Percentiles rank a stretch among this genome's conserved stretches.
phyloP scores from a whole-genome alignment of 331 rosid species.

The Quercus tomentella region DNA sequence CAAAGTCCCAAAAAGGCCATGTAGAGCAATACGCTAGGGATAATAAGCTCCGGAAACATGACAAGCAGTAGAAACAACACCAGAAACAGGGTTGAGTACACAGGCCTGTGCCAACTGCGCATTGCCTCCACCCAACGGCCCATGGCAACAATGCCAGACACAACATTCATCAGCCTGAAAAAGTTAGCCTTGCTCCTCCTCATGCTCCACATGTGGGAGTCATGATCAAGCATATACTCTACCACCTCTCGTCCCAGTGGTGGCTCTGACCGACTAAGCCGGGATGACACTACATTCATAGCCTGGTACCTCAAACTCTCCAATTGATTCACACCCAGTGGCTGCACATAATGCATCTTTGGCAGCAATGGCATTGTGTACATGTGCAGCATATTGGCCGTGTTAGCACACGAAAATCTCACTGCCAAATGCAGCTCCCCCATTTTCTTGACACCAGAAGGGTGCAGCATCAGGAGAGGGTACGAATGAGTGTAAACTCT shows the following conservation, averaged over 20 bases:
- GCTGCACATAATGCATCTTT: constrained; percentile 50
- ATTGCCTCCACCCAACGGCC: constrained; percentile 30
- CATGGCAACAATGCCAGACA: constrained; percentile 32
- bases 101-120: constrained; percentile 39
- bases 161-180: constrained; percentile 38
- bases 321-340: constrained; percentile 44
- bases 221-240: constrained; percentile 61
- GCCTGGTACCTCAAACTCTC: constrained; percentile 50
- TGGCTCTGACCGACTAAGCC: constrained; percentile 56
- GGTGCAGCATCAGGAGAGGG: constrained; percentile 50
- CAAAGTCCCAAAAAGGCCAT: constrained; percentile 45
- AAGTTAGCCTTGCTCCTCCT: constrained; percentile 50
- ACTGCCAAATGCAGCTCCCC: constrained; percentile 66
- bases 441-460: constrained; percentile 59
- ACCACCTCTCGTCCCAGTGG: constrained; percentile 51
- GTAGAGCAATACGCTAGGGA: constrained; percentile 35
- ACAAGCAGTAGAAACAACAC: constrained; percentile 31
- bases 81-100: constrained; percentile 33
- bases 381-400: constrained; percentile 43
- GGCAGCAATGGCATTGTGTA: constrained; percentile 53
- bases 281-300: constrained; percentile 35
- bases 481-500: constrained; percentile 58
- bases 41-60: constrained; percentile 37
- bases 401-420: constrained; percentile 44
- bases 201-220: constrained; percentile 45